Percentiles rank a stretch among this genome's conserved stretches.
Conservation (phyloP, 2,329 filamentous ascomycete species). For the Colletotrichum tanaceti region DNA sequence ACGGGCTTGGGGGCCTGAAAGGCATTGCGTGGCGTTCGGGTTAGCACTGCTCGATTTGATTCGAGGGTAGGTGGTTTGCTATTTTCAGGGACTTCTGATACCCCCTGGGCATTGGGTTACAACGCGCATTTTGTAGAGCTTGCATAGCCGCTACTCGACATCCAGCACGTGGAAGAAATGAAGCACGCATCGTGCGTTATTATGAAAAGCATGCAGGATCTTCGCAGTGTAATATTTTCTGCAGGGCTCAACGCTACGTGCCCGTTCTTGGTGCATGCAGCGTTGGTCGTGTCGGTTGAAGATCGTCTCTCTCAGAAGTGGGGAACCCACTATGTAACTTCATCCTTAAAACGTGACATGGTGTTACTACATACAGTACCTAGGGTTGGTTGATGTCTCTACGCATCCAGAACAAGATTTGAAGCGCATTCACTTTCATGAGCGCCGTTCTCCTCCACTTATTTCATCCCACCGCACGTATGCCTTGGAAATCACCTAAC, state of each 20-base stretch:
- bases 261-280: background rate
- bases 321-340: constrained; percentile 18
- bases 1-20: background rate
- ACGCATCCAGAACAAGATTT: background rate
- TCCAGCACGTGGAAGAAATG: background rate
- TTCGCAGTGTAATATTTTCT: background rate
- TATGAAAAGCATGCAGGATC: background rate
- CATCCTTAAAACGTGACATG: background rate
- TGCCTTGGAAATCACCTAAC: constrained; percentile 47
- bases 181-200: background rate
- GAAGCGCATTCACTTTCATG: background rate
- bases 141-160: constrained; percentile 15
- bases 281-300: background rate
- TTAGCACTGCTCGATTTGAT: background rate
- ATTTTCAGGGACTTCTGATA: constrained; percentile 28
- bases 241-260: background rate
- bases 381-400: background rate
- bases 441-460: background rate
- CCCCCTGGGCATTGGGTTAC: constrained; percentile 20
- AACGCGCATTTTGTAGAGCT: constrained; percentile 9
- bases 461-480: constrained; percentile 31
- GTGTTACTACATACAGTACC: background rate
- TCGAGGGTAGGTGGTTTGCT: background rate
- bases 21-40: constrained; percentile 38
- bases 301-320: constrained; percentile 8